Conservation (phyloP, 2,329 filamentous ascomycete genomes). For the Fusarium coicis region DNA sequence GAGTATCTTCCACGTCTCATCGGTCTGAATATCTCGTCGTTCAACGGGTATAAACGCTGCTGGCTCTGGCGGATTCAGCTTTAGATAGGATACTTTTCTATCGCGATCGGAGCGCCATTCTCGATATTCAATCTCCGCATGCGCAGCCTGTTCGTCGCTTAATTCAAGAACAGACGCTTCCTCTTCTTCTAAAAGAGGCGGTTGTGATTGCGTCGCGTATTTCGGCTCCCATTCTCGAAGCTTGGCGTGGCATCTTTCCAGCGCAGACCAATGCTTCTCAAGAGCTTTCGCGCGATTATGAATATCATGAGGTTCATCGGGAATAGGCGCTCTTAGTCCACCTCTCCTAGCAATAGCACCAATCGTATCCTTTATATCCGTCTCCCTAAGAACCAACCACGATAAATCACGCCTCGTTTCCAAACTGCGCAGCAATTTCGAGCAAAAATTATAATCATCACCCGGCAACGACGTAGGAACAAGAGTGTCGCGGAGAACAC, state of each 20-base stretch:
- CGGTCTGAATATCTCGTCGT: constrained; percentile 12
- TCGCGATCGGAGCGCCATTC: constrained; percentile 18
- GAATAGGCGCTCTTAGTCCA: constrained; percentile 3
- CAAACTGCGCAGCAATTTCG: constrained; percentile 16
- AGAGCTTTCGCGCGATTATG: constrained; percentile 15
- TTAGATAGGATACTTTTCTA: constrained; percentile 14
- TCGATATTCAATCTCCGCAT: constrained; percentile 19
- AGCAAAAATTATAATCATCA: constrained; percentile 25
- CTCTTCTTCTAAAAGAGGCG: background rate
- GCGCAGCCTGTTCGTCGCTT: constrained; percentile 7
- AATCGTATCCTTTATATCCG: constrained; percentile 20
- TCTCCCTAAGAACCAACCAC: constrained; percentile 15
- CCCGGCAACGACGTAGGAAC: constrained; percentile 24
- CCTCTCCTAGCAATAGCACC: constrained; percentile 19
- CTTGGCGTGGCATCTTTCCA: constrained; percentile 29
- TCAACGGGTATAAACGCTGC: background rate
- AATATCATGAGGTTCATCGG: constrained; percentile 16
- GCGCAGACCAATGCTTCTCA: constrained; percentile 20
- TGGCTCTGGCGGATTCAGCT: constrained; percentile 3
- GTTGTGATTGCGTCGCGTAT: constrained; percentile 4
- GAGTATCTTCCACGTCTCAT: constrained; percentile 13
- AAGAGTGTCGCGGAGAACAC: constrained; percentile 10
- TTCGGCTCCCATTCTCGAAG: constrained; percentile 24
- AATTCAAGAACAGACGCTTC: background rate
- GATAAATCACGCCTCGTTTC: constrained; percentile 28